Conservation (phyloP, 495 filamentous ascomycete genomes). For the Penicillium mononematosum region DNA sequence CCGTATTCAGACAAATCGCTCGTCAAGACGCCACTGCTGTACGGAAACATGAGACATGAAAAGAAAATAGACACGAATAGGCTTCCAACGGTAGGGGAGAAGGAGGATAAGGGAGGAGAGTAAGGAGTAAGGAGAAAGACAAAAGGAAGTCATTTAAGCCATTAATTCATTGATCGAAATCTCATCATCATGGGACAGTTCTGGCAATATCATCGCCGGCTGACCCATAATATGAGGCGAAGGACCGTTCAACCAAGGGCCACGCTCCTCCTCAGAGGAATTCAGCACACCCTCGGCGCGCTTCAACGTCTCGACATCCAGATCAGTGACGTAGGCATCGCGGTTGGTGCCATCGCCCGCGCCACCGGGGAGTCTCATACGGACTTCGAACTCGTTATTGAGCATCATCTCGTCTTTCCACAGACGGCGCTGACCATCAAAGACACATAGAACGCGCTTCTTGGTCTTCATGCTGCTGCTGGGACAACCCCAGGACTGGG, state of each 20-base stretch:
- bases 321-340: constrained; percentile 79
- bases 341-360: constrained; percentile 56
- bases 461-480: constrained; percentile 93
- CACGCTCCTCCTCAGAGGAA: constrained; percentile 80
- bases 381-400: constrained; percentile 89
- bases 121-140: constrained; percentile 1
- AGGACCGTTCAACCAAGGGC: constrained; percentile 62
- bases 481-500: constrained; percentile 86
- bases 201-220: constrained; percentile 36
- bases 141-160: constrained; percentile 26
- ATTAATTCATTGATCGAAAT: constrained; percentile 45
- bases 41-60: constrained; percentile 20
- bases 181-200: constrained; percentile 38
- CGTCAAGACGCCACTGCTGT: constrained; percentile 28
- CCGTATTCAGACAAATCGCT: constrained; percentile 23
- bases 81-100: neutral
- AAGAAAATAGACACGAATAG: constrained; percentile 14
- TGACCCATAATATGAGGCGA: constrained; percentile 41
- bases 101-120: neutral
- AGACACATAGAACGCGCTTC: constrained; percentile 92
- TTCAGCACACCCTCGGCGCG: constrained; percentile 76
- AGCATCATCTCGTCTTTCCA: constrained; percentile 99
- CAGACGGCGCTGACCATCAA: constrained; percentile 81
- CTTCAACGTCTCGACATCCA: constrained; percentile 87
- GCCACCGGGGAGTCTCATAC: constrained; percentile 68